phyloP scores from a whole-genome alignment of 148 eudicot genomes.

The Heliosperma pusillum region DNA sequence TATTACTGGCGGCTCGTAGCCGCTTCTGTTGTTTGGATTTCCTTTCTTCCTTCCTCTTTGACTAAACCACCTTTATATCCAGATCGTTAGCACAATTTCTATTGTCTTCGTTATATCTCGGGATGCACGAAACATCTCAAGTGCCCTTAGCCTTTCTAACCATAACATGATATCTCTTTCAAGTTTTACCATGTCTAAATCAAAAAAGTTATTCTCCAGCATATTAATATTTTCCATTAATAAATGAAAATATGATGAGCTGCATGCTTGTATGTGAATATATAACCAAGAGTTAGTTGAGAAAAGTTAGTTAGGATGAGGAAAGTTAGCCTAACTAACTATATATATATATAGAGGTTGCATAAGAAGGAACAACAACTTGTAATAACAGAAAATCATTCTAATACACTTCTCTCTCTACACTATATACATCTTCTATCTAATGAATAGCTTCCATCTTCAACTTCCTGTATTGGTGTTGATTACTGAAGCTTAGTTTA shows the following conservation, averaged over 20 bases:
- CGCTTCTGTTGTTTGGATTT: constrained; percentile 46
- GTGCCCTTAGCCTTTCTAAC: constrained; percentile 75
- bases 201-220: constrained; percentile 57
- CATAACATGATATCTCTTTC: constrained; percentile 68
- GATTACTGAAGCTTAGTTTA: too few species aligned
- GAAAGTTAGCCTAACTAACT: too few species aligned
- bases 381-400: too few species aligned
- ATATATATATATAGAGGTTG: too few species aligned
- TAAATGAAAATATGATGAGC: constrained; percentile 47
- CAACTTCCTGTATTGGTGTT: too few species aligned
- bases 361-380: too few species aligned
- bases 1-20: constrained; percentile 21
- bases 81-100: constrained; percentile 18
- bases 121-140: constrained; percentile 48
- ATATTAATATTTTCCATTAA: constrained; percentile 58
- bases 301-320: too few species aligned
- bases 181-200: constrained; percentile 47
- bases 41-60: constrained; percentile 62
- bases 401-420: too few species aligned
- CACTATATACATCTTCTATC: too few species aligned
- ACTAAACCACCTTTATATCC: constrained; percentile 40
- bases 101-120: constrained; percentile 21
- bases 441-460: too few species aligned
- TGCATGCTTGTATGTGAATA: constrained; percentile 40
- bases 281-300: too few species aligned